phyloP scores from a whole-genome alignment of 495 filamentous ascomycete genomes.

The Trichoderma erinaceum region DNA sequence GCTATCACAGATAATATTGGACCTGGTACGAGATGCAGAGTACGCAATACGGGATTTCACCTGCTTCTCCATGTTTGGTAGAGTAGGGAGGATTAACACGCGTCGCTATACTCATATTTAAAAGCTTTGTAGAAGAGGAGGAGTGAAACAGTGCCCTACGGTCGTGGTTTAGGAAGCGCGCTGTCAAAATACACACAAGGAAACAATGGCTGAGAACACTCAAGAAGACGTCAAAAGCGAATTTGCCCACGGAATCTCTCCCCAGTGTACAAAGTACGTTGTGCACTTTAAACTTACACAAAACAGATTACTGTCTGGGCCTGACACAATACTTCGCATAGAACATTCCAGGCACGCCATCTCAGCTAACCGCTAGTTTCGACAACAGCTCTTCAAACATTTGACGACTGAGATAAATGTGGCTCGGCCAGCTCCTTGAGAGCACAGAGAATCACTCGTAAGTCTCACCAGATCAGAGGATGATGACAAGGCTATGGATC shows the following conservation, averaged over 20 bases:
- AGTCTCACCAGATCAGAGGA: not conserved
- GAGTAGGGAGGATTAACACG: not conserved
- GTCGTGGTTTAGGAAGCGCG: not conserved
- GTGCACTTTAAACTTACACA: not conserved
- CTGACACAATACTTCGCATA: not conserved
- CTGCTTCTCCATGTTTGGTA: not conserved
- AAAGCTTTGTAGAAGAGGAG: not conserved
- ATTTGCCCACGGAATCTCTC: not conserved
- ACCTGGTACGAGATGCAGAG: not conserved
- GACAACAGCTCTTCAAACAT: not conserved
- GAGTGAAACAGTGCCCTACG: not conserved
- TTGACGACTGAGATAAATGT: not conserved
- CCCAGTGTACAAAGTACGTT: not conserved
- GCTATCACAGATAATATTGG: slow-evolving; percentile 4
- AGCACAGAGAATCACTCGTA: not conserved
- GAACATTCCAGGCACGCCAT: not conserved
- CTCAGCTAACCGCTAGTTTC: not conserved
- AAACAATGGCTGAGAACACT: not conserved
- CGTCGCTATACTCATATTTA: not conserved
- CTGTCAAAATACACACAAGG: not conserved
- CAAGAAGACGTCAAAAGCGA: not conserved
- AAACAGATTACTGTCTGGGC: not conserved
- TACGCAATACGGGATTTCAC: not conserved
- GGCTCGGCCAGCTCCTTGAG: not conserved
- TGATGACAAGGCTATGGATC: not conserved